Conservation (phyloP, 2,329 filamentous ascomycete genomes). For the Didymella arachidicola region DNA sequence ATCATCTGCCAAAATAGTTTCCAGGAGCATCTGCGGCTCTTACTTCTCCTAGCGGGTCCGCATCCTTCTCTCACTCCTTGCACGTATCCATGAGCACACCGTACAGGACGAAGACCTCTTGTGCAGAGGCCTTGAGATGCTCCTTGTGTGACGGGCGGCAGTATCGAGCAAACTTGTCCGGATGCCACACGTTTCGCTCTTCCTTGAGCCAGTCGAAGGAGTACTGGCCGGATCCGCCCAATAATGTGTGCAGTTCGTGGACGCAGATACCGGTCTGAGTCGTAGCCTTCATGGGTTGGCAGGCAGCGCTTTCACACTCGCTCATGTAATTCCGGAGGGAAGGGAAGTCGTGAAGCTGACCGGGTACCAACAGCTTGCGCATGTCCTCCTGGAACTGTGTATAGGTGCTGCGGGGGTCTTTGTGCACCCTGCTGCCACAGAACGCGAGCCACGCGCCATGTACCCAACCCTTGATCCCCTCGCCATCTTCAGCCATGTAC, state of each 20-base stretch:
- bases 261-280: constrained; percentile 35
- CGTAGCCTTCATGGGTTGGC: constrained; percentile 31
- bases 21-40: background rate
- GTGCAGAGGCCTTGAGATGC: constrained; percentile 32
- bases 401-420: constrained; percentile 29
- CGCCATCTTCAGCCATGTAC: constrained; percentile 28
- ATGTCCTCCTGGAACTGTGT: constrained; percentile 28
- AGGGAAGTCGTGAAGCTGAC: constrained; percentile 32
- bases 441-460: constrained; percentile 40
- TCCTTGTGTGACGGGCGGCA: constrained; percentile 35
- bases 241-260: constrained; percentile 39
- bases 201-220: constrained; percentile 38
- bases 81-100: constrained; percentile 38
- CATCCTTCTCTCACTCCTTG: background rate
- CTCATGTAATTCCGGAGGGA: constrained; percentile 30
- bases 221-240: constrained; percentile 37
- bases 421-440: constrained; percentile 19
- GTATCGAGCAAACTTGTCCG: constrained; percentile 42
- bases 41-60: background rate
- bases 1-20: constrained; percentile 1
- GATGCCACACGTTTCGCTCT: constrained; percentile 44
- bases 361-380: constrained; percentile 25
- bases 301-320: constrained; percentile 29
- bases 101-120: constrained; percentile 43
- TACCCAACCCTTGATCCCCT: constrained; percentile 30